Evolutionary conservation across 164 flowering plant genomes (phyloP).

Genomic region (Nymphaea thermarum): DNA sequence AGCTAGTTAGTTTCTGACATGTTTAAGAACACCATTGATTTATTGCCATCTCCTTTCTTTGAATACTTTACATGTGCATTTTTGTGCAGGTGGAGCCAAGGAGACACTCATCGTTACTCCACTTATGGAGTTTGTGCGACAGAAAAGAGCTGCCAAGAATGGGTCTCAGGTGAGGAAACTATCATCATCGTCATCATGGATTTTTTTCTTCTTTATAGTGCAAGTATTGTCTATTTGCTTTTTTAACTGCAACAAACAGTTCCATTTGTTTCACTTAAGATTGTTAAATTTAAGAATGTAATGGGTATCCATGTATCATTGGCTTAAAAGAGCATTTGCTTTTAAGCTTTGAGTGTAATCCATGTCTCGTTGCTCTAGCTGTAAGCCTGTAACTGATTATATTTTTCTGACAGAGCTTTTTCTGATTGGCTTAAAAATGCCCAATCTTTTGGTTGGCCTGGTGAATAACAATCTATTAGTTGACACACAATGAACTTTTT

Average conservation of each 20-base stretch:
- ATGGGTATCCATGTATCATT: too few species aligned
- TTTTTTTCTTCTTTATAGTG: background rate
- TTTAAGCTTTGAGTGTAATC: too few species aligned
- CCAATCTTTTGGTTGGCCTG: too few species aligned
- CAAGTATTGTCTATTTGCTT: background rate
- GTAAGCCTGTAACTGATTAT: too few species aligned
- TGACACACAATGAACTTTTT: too few species aligned
- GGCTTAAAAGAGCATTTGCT: too few species aligned
- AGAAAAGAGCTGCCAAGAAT: slow-evolving; percentile 79
- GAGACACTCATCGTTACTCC: slow-evolving; percentile 71
- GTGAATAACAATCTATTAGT: too few species aligned
- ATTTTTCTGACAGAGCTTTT: too few species aligned
- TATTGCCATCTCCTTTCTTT: background rate
- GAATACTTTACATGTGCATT: background rate
- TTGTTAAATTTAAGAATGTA: too few species aligned
- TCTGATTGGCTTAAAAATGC: too few species aligned
- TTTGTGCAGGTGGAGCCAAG: slow-evolving; percentile 46
- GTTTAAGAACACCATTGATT: background rate
- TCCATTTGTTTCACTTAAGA: too few species aligned
- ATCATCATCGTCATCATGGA: background rate
- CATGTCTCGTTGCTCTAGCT: too few species aligned
- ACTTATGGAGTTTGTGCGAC: slow-evolving; percentile 80
- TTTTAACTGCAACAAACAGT: background rate
- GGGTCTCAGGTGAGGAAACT: slow-evolving; percentile 47
- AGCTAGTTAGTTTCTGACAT: slow-evolving; percentile 42